phyloP scores from a whole-genome alignment of 2,329 filamentous ascomycete genomes.

The Pseudogymnoascus sp. region DNA sequence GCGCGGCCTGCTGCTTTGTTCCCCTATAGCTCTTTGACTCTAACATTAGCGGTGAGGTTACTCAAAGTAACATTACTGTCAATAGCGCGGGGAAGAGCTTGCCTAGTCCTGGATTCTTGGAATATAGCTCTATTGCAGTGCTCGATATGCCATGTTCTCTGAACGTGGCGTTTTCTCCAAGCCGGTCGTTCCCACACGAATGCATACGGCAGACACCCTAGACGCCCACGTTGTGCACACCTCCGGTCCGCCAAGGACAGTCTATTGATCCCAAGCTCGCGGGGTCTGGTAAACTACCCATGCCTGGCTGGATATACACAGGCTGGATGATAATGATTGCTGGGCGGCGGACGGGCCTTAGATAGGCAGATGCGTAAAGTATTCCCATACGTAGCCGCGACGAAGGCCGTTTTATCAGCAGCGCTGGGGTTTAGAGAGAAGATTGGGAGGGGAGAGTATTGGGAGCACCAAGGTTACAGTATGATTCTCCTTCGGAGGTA shows the following conservation, averaged over 20 bases:
- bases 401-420: neutral
- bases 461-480: neutral
- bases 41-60: neutral
- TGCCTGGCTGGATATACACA: too few species aligned
- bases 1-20: neutral
- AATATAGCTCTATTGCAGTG: neutral
- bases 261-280: too few species aligned
- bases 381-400: neutral
- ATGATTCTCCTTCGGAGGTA: neutral
- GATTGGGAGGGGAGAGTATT: neutral
- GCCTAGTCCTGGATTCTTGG: neutral
- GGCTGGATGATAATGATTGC: too few species aligned
- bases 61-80: neutral
- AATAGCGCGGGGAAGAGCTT: neutral
- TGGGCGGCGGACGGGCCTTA: neutral
- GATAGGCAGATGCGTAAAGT: neutral
- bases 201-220: neutral
- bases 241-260: neutral
- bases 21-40: neutral
- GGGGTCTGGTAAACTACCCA: too few species aligned
- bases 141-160: neutral
- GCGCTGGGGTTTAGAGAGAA: neutral
- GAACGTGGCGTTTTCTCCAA: neutral
- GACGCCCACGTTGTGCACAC: neutral
- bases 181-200: neutral